phyloP scores from a whole-genome alignment of 1,284 basidiomycete species.

The Gomphus sp. region DNA sequence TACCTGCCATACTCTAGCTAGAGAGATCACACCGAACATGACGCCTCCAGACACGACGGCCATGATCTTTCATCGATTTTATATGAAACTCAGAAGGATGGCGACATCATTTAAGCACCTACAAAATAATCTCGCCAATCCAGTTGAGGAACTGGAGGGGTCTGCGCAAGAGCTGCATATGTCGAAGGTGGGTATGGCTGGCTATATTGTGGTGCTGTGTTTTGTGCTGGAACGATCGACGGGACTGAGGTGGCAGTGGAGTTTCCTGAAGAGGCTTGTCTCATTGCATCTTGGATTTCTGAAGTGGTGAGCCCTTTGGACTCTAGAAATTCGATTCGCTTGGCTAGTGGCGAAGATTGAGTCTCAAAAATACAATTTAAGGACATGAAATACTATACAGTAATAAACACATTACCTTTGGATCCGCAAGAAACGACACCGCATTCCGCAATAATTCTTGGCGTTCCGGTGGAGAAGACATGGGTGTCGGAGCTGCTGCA shows the following conservation, averaged over 20 bases:
- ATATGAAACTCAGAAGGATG: not conserved
- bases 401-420: slow-evolving; percentile 40
- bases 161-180: slow-evolving; percentile 29
- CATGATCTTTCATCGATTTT: slow-evolving; percentile 65
- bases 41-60: slow-evolving; percentile 85
- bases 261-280: slow-evolving; percentile 34
- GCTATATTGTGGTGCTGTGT: slow-evolving; percentile 24
- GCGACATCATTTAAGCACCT: slow-evolving; percentile 22
- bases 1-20: slow-evolving; percentile 63
- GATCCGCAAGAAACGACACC: slow-evolving; percentile 71
- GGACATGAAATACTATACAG: slow-evolving; percentile 3
- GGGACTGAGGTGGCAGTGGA: slow-evolving; percentile 12
- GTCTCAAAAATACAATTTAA: slow-evolving; percentile 30
- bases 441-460: slow-evolving; percentile 74
- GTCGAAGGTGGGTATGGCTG: slow-evolving; percentile 34
- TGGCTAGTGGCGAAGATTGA: slow-evolving; percentile 70
- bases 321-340: slow-evolving; percentile 89
- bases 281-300: slow-evolving; percentile 86
- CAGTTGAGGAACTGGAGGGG: slow-evolving; percentile 38
- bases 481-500: slow-evolving; percentile 16
- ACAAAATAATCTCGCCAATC: slow-evolving; percentile 97
- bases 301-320: slow-evolving; percentile 79
- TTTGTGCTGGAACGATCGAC: slow-evolving; percentile 15
- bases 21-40: slow-evolving; percentile 78
- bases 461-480: slow-evolving; percentile 44